Evolutionary conservation across 768 basidiomycete genomes (phyloP).

Genomic region (Mycena sanguinolenta): DNA sequence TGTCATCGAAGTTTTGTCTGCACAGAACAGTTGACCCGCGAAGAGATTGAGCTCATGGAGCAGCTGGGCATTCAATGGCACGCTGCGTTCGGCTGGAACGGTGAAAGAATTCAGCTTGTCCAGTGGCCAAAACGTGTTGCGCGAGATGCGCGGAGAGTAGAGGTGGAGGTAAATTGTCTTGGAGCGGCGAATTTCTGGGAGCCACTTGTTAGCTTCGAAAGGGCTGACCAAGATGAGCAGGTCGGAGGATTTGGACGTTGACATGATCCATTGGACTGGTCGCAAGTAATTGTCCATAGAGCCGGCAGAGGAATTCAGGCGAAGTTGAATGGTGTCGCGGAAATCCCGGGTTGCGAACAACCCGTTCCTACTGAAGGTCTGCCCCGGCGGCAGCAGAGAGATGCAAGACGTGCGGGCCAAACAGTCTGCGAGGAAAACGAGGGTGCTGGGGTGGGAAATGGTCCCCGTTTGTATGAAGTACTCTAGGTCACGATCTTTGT

Average conservation of each 20-base stretch:
- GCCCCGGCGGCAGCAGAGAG: constrained; percentile 8
- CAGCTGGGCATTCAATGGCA: not conserved
- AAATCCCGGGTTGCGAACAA: constrained; percentile 17
- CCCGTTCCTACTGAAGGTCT: constrained; percentile 7
- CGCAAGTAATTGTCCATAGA: constrained; percentile 23
- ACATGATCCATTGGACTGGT: constrained; percentile 28
- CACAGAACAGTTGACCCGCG: constrained; percentile 26
- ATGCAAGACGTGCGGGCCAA: constrained; percentile 21
- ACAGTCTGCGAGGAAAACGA: constrained; percentile 12
- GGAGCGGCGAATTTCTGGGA: constrained; percentile 14
- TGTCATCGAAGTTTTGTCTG: constrained; percentile 9
- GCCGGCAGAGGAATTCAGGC: not conserved
- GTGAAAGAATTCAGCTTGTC: constrained; percentile 21
- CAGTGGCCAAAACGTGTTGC: constrained; percentile 9
- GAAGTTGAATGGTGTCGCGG: constrained; percentile 6
- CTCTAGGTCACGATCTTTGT: not conserved
- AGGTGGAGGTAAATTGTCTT: constrained; percentile 10
- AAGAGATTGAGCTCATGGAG: constrained; percentile 27
- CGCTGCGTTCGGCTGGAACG: constrained; percentile 9
- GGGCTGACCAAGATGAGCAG: constrained; percentile 15
- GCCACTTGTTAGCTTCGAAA: constrained; percentile 25
- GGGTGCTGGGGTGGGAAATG: not conserved
- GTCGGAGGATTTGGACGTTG: not conserved
- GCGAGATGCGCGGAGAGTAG: constrained; percentile 20
- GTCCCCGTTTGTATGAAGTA: constrained; percentile 9